These are phyloP conservation scores for Hypholoma fasciculare DNA, from an alignment of 768 basidiomycete genomes.

Conservation along the genomic window DNA sequence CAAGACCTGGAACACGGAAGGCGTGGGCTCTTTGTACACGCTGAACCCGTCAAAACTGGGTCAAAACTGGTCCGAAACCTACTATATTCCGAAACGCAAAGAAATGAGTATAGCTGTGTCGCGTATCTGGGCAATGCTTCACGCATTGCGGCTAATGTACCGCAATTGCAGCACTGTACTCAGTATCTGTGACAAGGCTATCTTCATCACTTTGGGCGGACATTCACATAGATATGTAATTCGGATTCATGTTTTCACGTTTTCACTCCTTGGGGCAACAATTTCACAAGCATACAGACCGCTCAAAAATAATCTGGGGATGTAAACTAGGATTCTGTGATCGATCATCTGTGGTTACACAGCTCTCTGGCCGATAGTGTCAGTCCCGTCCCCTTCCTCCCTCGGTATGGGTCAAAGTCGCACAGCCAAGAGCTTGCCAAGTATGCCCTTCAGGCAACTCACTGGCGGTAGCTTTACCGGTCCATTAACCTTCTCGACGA, in stretches of 20 bases:
- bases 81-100: too few species aligned
- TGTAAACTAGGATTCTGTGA: background rate
- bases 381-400: background rate
- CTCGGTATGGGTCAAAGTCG: background rate
- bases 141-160: too few species aligned
- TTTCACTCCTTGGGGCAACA: background rate
- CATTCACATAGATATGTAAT: background rate
- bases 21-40: too few species aligned
- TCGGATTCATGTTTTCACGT: background rate
- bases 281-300: background rate
- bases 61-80: too few species aligned
- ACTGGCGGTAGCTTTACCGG: constrained; percentile 1
- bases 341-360: background rate
- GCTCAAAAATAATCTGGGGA: background rate
- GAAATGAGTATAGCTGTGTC: too few species aligned
- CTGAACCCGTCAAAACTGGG: too few species aligned
- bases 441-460: background rate
- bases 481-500: constrained; percentile 9
- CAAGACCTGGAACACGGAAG: too few species aligned
- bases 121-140: too few species aligned
- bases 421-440: background rate
- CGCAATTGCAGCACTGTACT: too few species aligned
- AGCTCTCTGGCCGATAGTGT: background rate
- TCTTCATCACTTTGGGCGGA: background rate
- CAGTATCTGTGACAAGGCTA: background rate